Conservation (phyloP, 1,284 basidiomycete genomes). For the Jaminaea rosea region DNA sequence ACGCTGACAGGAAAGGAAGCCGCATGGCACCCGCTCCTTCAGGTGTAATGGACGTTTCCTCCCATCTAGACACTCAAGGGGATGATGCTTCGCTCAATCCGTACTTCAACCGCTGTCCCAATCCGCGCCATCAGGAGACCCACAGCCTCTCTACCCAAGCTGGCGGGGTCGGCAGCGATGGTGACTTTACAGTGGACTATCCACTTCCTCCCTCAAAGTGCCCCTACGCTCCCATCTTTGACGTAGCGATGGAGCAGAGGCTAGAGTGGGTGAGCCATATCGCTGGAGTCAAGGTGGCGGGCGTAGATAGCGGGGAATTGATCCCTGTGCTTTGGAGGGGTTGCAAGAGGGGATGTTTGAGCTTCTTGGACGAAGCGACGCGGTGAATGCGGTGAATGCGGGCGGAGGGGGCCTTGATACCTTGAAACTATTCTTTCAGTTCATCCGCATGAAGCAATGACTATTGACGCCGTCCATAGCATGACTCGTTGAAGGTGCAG, state of each 20-base stretch:
- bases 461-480: too few relatives aligned
- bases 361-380: neutral
- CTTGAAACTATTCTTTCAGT: too few relatives aligned
- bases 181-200: conserved; percentile 1
- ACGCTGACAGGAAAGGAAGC: neutral
- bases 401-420: too few relatives aligned
- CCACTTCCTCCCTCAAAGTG: neutral
- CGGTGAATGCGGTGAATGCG: neutral
- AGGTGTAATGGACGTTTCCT: neutral
- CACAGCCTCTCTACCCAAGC: neutral
- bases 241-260: conserved; percentile 19
- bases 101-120: conserved; percentile 34
- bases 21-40: neutral
- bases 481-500: too few relatives aligned
- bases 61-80: conserved; percentile 18
- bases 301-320: neutral
- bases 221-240: conserved; percentile 26
- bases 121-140: conserved; percentile 9
- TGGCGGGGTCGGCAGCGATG: neutral
- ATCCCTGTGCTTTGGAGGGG: neutral
- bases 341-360: neutral
- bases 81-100: conserved; percentile 30
- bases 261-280: conserved; percentile 44
- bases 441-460: too few relatives aligned
- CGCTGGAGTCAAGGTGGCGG: conserved; percentile 17